A percentile compares a stretch with the other conserved stretches of the same genome.
Conservation (phyloP, 306 rosid genomes). For the Pueraria montana region DNA sequence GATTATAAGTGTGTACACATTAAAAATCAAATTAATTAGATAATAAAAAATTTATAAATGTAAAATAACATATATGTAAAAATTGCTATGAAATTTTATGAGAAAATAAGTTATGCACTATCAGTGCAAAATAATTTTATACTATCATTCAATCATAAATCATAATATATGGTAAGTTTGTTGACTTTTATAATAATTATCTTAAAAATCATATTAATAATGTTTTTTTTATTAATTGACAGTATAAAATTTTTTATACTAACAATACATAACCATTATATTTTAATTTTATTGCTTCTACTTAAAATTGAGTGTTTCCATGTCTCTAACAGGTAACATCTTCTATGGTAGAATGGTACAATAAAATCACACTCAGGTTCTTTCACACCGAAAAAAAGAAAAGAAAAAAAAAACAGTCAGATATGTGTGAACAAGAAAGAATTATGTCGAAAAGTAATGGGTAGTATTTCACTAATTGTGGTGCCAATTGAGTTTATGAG, state of each 20-base stretch:
- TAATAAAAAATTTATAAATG: no score
- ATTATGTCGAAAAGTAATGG: neutral
- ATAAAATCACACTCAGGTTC: neutral
- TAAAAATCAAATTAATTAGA: neutral
- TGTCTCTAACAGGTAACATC: neutral
- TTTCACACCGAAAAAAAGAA: neutral
- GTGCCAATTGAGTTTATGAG: constrained; percentile 34
- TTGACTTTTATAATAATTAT: no score
- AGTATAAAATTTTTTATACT: no score
- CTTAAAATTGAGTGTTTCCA: neutral
- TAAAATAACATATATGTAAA: neutral
- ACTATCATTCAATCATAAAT: no score
- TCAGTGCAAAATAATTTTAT: no score
- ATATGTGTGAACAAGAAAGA: neutral
- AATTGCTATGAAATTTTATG: neutral
- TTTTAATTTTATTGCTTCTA: no score
- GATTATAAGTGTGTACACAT: neutral
- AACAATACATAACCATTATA: no score
- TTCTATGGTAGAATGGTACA: neutral
- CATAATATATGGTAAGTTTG: no score
- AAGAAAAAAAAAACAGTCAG: neutral
- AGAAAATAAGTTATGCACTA: no score
- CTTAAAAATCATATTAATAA: no score
- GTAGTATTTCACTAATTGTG: neutral
- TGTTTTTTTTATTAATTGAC: no score